These are phyloP conservation scores for Coniochaeta sp. DNA, from an alignment of 2,329 filamentous ascomycete species.

Conservation along the genomic window DNA sequence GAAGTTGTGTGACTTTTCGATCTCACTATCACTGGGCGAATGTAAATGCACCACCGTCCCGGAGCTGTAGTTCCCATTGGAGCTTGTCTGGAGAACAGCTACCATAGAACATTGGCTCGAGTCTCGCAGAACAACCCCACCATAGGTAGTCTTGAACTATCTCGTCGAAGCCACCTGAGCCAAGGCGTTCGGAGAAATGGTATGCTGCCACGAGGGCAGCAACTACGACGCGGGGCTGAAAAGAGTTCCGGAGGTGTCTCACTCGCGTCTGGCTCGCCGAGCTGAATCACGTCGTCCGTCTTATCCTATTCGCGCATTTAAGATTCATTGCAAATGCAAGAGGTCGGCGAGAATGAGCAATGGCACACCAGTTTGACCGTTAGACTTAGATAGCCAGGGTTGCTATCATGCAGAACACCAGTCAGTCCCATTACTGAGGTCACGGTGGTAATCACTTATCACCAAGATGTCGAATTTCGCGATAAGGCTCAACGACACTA, in stretches of 20 bases:
- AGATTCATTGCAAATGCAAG: neutral
- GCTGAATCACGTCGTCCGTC: neutral
- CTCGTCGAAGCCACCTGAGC: neutral
- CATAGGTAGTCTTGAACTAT: neutral
- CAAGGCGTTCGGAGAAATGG: neutral
- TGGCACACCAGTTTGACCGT: neutral
- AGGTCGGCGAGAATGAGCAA: neutral
- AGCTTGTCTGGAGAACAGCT: neutral
- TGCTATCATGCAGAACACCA: neutral
- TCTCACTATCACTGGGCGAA: neutral
- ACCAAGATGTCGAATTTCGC: neutral
- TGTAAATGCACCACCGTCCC: neutral
- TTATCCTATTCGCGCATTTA: neutral
- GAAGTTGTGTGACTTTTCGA: neutral
- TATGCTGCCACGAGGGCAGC: neutral
- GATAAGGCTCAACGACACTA: neutral
- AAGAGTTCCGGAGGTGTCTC: neutral
- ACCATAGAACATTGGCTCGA: neutral
- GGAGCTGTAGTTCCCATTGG: neutral
- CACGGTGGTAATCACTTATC: no score
- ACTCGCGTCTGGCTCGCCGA: neutral
- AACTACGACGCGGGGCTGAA: neutral
- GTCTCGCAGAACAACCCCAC: neutral
- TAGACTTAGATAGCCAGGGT: neutral
- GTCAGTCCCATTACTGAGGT: neutral